These are phyloP conservation scores for Globisporangium mamillatum DNA, from an alignment of 352 stramenopile species.

Conservation along the genomic window DNA sequence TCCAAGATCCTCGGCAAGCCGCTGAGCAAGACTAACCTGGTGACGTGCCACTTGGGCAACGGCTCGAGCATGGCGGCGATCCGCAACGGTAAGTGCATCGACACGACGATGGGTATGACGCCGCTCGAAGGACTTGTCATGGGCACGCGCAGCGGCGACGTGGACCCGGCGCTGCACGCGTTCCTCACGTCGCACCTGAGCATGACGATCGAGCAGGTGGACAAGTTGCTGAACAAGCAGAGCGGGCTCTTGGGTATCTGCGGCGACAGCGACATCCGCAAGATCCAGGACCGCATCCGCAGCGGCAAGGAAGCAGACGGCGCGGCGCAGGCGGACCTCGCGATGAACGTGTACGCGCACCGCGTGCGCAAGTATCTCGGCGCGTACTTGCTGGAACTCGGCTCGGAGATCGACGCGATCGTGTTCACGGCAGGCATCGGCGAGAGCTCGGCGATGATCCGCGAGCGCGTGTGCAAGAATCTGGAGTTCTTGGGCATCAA, in stretches of 20 bases:
- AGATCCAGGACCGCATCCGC: slow-evolving; percentile 65
- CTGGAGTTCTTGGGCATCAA: slow-evolving; percentile 69
- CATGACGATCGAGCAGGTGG: slow-evolving; percentile 74
- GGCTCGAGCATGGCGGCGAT: slow-evolving; percentile 84
- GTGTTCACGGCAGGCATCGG: slow-evolving; percentile 90
- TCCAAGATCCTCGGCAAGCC: slow-evolving; percentile 54
- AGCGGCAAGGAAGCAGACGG: slow-evolving; percentile 30
- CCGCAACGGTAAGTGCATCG: slow-evolving; percentile 67
- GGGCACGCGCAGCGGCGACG: slow-evolving; percentile 84
- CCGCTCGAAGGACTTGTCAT: slow-evolving; percentile 88
- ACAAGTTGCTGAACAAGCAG: slow-evolving; percentile 90
- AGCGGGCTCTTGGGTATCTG: slow-evolving; percentile 80
- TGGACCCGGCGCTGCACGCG: slow-evolving; percentile 81
- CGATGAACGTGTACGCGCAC: slow-evolving; percentile 84
- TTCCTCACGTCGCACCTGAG: slow-evolving; percentile 67
- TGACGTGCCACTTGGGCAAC: slow-evolving; percentile 89
- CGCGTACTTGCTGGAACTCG: slow-evolving; percentile 72
- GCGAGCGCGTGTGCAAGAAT: slow-evolving; percentile 60
- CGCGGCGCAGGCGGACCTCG: slow-evolving; percentile 45
- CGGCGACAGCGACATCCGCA: slow-evolving; percentile 80
- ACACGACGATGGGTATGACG: slow-evolving; percentile 91
- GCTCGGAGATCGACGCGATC: slow-evolving; percentile 70
- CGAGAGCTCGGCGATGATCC: slow-evolving; percentile 80
- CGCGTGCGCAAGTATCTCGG: slow-evolving; percentile 88
- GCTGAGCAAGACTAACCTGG: slow-evolving; percentile 58